phyloP scores from a whole-genome alignment of 1,284 basidiomycete genomes.

The Pseudozyma tsukubaensis region DNA sequence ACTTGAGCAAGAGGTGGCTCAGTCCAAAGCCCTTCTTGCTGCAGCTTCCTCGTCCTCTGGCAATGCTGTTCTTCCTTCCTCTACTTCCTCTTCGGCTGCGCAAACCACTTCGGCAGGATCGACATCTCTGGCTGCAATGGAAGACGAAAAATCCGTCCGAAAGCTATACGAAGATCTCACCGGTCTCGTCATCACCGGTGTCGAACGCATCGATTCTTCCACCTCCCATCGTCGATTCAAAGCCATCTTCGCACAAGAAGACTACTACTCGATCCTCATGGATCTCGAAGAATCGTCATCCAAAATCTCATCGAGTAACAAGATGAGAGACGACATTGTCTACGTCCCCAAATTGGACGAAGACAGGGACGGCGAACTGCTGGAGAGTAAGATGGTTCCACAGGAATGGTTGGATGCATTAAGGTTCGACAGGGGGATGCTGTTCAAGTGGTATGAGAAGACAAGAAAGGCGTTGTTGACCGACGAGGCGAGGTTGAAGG shows the following conservation, averaged over 20 bases:
- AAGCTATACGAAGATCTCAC: slow-evolving; percentile 67
- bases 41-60: slow-evolving; percentile 8
- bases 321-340: slow-evolving; percentile 58
- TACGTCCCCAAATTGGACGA: slow-evolving; percentile 64
- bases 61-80: slow-evolving; percentile 1
- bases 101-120: slow-evolving; percentile 6
- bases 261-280: slow-evolving; percentile 62
- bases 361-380: slow-evolving; percentile 41
- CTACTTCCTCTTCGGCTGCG: not conserved
- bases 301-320: slow-evolving; percentile 11
- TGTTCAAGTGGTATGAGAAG: slow-evolving; percentile 53
- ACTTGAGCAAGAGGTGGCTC: slow-evolving; percentile 48
- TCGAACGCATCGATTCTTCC: slow-evolving; percentile 35
- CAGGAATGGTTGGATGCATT: slow-evolving; percentile 40
- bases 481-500: slow-evolving; percentile 27
- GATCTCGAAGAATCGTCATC: slow-evolving; percentile 55
- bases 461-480: slow-evolving; percentile 33
- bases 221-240: slow-evolving; percentile 46
- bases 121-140: slow-evolving; percentile 25
- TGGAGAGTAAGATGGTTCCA: slow-evolving; percentile 30
- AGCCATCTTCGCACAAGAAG: slow-evolving; percentile 58
- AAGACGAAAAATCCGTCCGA: slow-evolving; percentile 60
- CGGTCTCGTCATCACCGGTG: slow-evolving; percentile 58
- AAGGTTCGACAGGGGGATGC: slow-evolving; percentile 37
- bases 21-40: slow-evolving; percentile 38